Evolutionary conservation across 345 rosid species (phyloP), one percentile per base, ranked within the genome.

Genomic region (Arabis hirsuta): DNA sequence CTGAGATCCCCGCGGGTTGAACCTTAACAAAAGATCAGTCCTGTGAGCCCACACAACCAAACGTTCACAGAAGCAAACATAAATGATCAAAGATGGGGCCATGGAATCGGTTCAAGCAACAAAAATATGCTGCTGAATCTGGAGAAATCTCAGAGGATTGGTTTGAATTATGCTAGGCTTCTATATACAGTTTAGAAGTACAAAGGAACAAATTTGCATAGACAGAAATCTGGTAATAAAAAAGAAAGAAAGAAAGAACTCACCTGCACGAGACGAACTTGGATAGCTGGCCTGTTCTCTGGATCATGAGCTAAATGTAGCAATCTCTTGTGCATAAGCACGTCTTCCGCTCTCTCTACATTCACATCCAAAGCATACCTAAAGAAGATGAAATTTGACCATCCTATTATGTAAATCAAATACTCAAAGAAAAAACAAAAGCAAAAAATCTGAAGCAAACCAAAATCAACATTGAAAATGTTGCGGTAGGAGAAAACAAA

Each of bases 331-430:
- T 95, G 97, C 87, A 83, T 88, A 10, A 95, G 84, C 4, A 95
- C 99, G 78, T 91, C 99, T 76, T 90, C 96, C 2, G 99, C 99
- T 50, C 97, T 86, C 83, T 91, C 99, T 59, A 83, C 93, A 85
- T 91, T 95, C 64, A 95, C 99, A 84, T 95, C 99, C 77, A 91
- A 81, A 20, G 99, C 97, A 77, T 95, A 95, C 73, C 99, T 95
- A 68, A 56, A 67, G 55, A 54, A 34, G 31, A 69, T 34, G 45
- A 48, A 26, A n/a, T 2, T n/a, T 32, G 19, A 55, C 10, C 12
- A 1, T 47, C 44, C 38, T 61, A 31, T 68, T 13, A 41, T 4
- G 22, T n/a, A 32, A 47, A 50, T 12, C 56, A 8, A 7, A 45
- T 22, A 61, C 36, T 32, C 2, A 32, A 31, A 6, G 6, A 5